Percentiles rank a stretch among this genome's conserved stretches.
phyloP scores from a whole-genome alignment of 1,284 basidiomycete species.

The Cutaneotrichosporon sp. region DNA sequence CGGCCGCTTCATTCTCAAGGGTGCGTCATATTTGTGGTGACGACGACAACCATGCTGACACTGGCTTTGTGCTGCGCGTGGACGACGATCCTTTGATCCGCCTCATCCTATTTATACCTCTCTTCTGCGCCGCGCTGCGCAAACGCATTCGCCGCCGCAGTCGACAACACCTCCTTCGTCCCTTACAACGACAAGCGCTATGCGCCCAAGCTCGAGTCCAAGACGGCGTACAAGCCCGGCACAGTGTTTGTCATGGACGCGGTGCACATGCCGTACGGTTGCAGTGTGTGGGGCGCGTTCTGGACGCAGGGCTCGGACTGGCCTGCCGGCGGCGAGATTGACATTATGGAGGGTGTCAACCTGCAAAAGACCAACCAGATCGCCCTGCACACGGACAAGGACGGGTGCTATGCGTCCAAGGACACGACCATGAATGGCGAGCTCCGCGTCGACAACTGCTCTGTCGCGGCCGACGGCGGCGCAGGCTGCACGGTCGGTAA shows the following conservation, averaged over 20 bases:
- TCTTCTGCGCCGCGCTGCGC: too few species aligned
- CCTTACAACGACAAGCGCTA: slow-evolving; percentile 62
- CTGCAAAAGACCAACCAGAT: slow-evolving; percentile 36
- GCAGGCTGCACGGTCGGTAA: slow-evolving; percentile 60
- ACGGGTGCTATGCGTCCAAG: slow-evolving; percentile 13
- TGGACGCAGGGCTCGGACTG: slow-evolving; percentile 37
- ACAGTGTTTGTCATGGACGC: slow-evolving; percentile 54
- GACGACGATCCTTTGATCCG: too few species aligned
- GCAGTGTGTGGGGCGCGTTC: slow-evolving; percentile 35
- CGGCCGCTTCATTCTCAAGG: slow-evolving; percentile 72
- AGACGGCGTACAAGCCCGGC: slow-evolving; percentile 53
- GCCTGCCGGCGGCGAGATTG: slow-evolving; percentile 42
- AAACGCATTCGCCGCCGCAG: slow-evolving; percentile 7
- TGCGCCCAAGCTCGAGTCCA: slow-evolving; percentile 61
- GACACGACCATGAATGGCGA: slow-evolving; percentile 7
- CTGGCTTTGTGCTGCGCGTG: too few species aligned
- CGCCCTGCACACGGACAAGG: slow-evolving; percentile 34
- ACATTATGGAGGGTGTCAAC: slow-evolving; percentile 42
- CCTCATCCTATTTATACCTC: too few species aligned
- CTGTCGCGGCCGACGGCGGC: slow-evolving; percentile 48
- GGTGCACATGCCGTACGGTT: slow-evolving; percentile 58
- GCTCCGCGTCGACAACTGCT: slow-evolving; percentile 30
- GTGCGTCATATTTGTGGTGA: slow-evolving; percentile 53
- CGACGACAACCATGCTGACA: background rate
- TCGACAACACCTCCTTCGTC: slow-evolving; percentile 31